Conservation (phyloP, 2,329 filamentous ascomycete species). For the Magnaporthiopsis poae region DNA sequence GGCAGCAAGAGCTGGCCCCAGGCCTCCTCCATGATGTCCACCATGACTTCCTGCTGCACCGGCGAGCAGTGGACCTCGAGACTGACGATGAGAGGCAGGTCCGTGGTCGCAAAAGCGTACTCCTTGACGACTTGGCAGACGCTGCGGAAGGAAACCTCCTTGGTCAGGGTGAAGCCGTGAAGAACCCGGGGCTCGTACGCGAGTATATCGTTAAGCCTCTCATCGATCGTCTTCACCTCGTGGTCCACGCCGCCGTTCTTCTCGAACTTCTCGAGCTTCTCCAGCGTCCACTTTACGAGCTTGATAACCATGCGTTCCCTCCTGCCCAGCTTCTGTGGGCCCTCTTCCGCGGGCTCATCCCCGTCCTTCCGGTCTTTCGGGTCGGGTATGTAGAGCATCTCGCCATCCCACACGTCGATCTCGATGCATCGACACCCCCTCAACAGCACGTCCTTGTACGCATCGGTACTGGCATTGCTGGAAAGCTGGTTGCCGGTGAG, state of each 20-base stretch:
- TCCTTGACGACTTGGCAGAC: constrained; percentile 75
- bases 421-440: constrained; percentile 85
- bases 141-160: constrained; percentile 73
- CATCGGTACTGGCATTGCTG: constrained; percentile 75
- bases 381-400: constrained; percentile 57
- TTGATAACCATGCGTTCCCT: neutral
- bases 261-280: neutral
- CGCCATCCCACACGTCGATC: constrained; percentile 91
- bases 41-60: constrained; percentile 81
- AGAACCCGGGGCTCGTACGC: constrained; percentile 64
- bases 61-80: constrained; percentile 79
- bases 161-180: constrained; percentile 88
- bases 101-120: constrained; percentile 62
- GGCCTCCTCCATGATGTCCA: constrained; percentile 76
- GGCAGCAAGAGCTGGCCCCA: constrained; percentile 69
- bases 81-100: constrained; percentile 84
- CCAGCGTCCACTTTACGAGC: neutral
- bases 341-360: constrained; percentile 39
- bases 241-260: neutral
- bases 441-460: constrained; percentile 74
- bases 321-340: neutral
- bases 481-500: constrained; percentile 80
- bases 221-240: neutral
- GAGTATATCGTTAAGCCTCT: constrained; percentile 1
- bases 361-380: constrained; percentile 35